Conservation (phyloP, 768 basidiomycete genomes). For the Mycena floridula region DNA sequence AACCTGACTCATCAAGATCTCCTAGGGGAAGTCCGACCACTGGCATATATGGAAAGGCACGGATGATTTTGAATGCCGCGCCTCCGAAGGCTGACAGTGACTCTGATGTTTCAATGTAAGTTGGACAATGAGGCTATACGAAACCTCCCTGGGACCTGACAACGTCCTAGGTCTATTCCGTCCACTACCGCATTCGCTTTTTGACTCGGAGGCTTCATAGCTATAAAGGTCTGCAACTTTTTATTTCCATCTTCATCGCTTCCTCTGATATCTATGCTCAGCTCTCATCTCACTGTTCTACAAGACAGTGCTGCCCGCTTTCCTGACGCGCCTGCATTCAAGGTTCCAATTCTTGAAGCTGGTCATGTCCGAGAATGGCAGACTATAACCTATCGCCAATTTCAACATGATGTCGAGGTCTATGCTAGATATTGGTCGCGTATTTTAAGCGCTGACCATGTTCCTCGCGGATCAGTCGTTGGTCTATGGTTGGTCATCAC, state of each 20-base stretch:
- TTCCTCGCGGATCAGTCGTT: slow-evolving; percentile 45
- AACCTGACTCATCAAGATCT: too few relatives aligned
- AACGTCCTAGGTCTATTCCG: slow-evolving; percentile 4
- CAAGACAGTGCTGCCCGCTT: slow-evolving; percentile 38
- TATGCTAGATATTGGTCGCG: slow-evolving; percentile 52
- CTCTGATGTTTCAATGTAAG: slow-evolving; percentile 22
- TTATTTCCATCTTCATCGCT: slow-evolving; percentile 4
- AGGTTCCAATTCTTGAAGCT: slow-evolving; percentile 36
- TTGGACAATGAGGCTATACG: slow-evolving; percentile 29
- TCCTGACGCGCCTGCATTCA: slow-evolving; percentile 43
- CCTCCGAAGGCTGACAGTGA: too few relatives aligned
- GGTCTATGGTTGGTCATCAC: slow-evolving; percentile 48
- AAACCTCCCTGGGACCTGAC: slow-evolving; percentile 20
- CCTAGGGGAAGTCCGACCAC: too few relatives aligned
- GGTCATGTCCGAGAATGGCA: slow-evolving; percentile 34
- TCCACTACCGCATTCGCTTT: neutral
- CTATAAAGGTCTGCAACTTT: slow-evolving; percentile 11
- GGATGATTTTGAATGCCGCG: too few relatives aligned
- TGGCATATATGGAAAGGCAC: too few relatives aligned
- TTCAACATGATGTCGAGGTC: slow-evolving; percentile 47
- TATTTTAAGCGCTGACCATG: slow-evolving; percentile 30
- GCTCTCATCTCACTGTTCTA: slow-evolving; percentile 50
- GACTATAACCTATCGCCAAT: slow-evolving; percentile 42
- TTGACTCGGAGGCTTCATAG: neutral
- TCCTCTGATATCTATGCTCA: slow-evolving; percentile 19